Base-by-base conservation (phyloP, 768 basidiomycete species). In the Suillus bovinus region DNA sequence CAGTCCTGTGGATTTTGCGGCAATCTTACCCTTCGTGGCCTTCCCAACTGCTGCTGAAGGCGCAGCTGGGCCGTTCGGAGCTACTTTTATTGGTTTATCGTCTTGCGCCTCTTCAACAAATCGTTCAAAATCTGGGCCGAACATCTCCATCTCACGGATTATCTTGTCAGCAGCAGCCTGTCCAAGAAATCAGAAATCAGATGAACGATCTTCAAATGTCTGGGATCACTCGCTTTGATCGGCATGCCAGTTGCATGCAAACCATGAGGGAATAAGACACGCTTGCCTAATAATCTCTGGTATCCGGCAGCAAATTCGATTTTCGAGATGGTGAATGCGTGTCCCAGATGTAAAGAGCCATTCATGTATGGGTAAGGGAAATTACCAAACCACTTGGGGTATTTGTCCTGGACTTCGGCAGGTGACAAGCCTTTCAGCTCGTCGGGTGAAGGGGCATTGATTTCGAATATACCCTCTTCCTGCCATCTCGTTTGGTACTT, bases 301-400 rank as follows among this genome's bases (percentile, higher is more conserved):
- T 92, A 99, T 33, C 97, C 97, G 39, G 96, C 91, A 0, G 88
- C 87, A 69, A 99, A 99, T 74, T 99, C 97, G 74, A 99, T 89
- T 79, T 99, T 99, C 61, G 93, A 94, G 77, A 99, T 93, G 44
- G 95, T 96, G 78, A 99, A 99, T 1, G 91, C 96, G 77, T 99
- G 97, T 27, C 97, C 97, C 29, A 99, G 82, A 76, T 99, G 97
- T 68, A 99, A 81, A 68, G 91, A 93, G 50, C 97, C 97, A 71
- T 99, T 99, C 94, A 98, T 99, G 82, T 99, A 99, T 1, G 94
- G 93, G 78, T 82, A 97, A 58, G 96, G 96, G 76, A 91, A 96
- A 78, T 88, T 97, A 59, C 96, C 97, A 72, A 98, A 91, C 94
- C 96, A 99, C 80, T 98, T 99, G 22, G 96, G 96, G 74, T 87